Base-by-base conservation (phyloP, 108 stramenopile genomes). In the Aurantiochytrium sp. region DNA sequence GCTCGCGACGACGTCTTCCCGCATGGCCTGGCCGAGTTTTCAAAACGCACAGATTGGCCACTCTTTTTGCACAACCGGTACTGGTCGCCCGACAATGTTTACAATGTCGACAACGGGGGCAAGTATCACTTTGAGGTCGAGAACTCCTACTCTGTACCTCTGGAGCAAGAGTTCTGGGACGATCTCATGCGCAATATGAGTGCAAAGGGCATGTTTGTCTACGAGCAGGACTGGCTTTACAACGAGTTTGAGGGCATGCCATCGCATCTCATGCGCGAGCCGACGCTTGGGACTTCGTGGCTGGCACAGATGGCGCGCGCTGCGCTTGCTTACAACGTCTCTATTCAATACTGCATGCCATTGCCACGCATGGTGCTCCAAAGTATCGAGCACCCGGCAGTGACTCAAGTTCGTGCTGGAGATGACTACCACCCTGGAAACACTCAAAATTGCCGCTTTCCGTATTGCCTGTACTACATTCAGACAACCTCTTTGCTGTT, bases 211-310 rank as follows among this genome's bases (percentile, higher is more conserved):
- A 47, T 94, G 59, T 51, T 14, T 25, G 91, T 92, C 35, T 94
- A 94, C 73, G 93, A 94, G 88, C 93, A 94, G 73, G 93, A 94
- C 90, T 94, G 93, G 93, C 59, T 94, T 6, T 89, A 91, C 64
- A 71, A 72, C 51, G 88, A 92, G 83, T 91, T 88, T 44, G 88
- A 92, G 60, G 25, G 58, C 44, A 69, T 91, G 83, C 58, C 87
- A 49, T 58, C 23, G 25, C 64, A 69, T 18, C 64, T 89, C 8
- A 87, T 92, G 25, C 12, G 47, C 58, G 58, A 57, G 60, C 28
- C 89, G 14, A 87, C 83, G 12, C 49, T 87, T 4, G 92, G 72
- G 18, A 0, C 44, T 3, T 16, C 45, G n/a, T 94, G 92, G 92
- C 72, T 92, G 23, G 5, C 42, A 44, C 87, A 91, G 59, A 92